Evolutionary conservation across 129 eudicot genomes (phyloP), one percentile per base, ranked within the genome.

Genomic region (Heracleum sosnowskyi): DNA sequence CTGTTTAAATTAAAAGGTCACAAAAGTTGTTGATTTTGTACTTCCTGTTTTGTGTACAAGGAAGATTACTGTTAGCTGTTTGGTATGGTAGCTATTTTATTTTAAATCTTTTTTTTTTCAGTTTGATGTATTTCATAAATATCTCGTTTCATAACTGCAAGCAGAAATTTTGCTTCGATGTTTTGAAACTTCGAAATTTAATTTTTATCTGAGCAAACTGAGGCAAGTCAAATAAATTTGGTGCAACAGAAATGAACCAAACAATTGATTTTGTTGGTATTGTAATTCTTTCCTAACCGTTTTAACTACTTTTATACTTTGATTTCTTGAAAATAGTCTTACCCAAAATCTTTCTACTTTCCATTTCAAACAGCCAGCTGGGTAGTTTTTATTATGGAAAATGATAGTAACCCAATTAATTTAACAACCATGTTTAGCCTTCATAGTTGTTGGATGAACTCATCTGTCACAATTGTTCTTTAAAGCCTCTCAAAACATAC

Each of bases 371-470:
- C 40, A 16, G 17, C 41, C 63, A 45, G 62, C 78, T 75, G 64
- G 63, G 78, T 28, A 10, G 53, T 36, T 33, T 33, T 76, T 53
- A 16, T 41, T 17, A 35, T 17, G 47, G 22, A 28, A 36, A 31
- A 26, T 22, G 26, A 40, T 49, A 33, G 44, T 6, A 24, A 60
- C 9, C 81, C 76, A 76, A 81, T 68, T 76, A 76, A 76, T 81
- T 40, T 63, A 51, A 66, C 84, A n/a, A 81, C 73, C 64, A 69
- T 3, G 35, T 28, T 76, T 13, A 81, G 80, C 84, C 80, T 36
- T 20, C 76, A 81, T 55, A 69, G 84, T 81, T 76, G 84, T 81
- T 81, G 73, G 84, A 76, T 51, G 69, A 64, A 81, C 75, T 39
- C 76, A 75, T 76, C 79, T 46, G 42, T 74, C 83, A 75, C 36